Conservation (phyloP, 495 filamentous ascomycete species). For the Zalerion maritima region DNA sequence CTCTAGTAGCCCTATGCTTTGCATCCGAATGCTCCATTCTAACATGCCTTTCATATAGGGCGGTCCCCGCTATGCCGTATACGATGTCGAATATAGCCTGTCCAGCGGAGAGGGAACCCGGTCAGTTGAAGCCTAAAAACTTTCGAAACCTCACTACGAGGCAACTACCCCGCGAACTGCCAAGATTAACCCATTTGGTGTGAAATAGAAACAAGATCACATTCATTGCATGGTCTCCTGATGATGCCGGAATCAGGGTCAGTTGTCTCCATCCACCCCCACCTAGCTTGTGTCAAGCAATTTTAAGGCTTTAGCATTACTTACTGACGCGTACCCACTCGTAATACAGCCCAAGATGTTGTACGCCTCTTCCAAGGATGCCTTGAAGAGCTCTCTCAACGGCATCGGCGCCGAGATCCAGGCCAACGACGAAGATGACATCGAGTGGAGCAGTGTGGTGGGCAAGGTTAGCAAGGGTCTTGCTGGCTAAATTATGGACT, state of each 20-base stretch:
- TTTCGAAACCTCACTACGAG: slow-evolving; percentile 7
- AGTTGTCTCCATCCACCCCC: slow-evolving; percentile 19
- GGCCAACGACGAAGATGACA: slow-evolving; percentile 81
- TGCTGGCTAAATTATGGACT: slow-evolving; percentile 27
- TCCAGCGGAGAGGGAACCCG: slow-evolving; percentile 66
- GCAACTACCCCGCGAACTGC: slow-evolving; percentile 5
- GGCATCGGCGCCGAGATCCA: slow-evolving; percentile 72
- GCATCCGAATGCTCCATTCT: slow-evolving; percentile 1
- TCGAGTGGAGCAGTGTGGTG: slow-evolving; percentile 71
- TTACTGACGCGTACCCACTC: slow-evolving; percentile 7
- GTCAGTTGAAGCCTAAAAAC: slow-evolving; percentile 26
- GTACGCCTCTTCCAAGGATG: slow-evolving; percentile 91
- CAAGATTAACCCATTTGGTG: too few species aligned
- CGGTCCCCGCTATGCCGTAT: slow-evolving; percentile 81
- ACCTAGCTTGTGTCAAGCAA: not conserved
- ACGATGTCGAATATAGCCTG: slow-evolving; percentile 75
- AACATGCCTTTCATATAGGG: slow-evolving; percentile 22
- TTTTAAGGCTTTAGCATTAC: slow-evolving; percentile 1
- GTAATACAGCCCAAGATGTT: slow-evolving; percentile 67
- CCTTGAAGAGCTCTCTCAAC: slow-evolving; percentile 73
- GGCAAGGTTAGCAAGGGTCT: slow-evolving; percentile 65
- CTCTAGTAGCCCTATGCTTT: slow-evolving; percentile 1
- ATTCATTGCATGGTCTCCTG: slow-evolving; percentile 87
- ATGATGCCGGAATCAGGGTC: slow-evolving; percentile 70
- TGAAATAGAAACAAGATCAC: slow-evolving; percentile 97